phyloP scores from a whole-genome alignment of 257 asterid genomes.

The Coffea eugenioides region DNA sequence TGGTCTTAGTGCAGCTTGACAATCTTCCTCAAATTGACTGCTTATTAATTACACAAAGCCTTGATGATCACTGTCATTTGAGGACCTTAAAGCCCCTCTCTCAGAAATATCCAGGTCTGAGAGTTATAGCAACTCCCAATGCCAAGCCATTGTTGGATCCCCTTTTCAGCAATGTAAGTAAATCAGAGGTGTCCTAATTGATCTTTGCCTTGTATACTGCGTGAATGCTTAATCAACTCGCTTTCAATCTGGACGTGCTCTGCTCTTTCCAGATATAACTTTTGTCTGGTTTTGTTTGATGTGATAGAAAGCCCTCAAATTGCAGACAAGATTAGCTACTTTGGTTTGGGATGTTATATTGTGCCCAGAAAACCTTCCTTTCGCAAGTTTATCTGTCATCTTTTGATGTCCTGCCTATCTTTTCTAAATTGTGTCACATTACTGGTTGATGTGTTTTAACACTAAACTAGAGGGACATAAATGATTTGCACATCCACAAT shows the following conservation, averaged over 20 bases:
- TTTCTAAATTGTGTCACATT: too few species aligned
- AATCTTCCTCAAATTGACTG: slow-evolving; percentile 79
- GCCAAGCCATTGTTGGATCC: slow-evolving; percentile 81
- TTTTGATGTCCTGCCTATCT: too few species aligned
- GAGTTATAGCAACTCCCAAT: slow-evolving; percentile 81
- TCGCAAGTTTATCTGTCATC: not conserved
- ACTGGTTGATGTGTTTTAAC: not conserved
- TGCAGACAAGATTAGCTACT: not conserved
- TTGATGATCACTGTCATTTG: slow-evolving; percentile 94
- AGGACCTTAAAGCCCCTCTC: slow-evolving; percentile 84
- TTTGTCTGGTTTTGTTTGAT: not conserved
- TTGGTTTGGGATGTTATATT: not conserved
- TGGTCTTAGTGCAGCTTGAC: slow-evolving; percentile 63
- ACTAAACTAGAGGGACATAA: too few species aligned
- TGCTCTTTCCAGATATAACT: not conserved
- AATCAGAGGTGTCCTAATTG: not conserved
- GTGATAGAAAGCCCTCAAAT: not conserved
- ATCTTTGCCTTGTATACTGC: not conserved
- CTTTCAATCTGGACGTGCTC: not conserved
- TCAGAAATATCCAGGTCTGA: slow-evolving; percentile 57
- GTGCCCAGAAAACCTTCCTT: not conserved
- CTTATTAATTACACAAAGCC: slow-evolving; percentile 91
- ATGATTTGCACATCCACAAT: not conserved
- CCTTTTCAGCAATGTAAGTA: slow-evolving; percentile 68
- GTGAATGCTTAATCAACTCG: not conserved